Conservation (phyloP, 495 filamentous ascomycete species). For the Tuber borchii region DNA sequence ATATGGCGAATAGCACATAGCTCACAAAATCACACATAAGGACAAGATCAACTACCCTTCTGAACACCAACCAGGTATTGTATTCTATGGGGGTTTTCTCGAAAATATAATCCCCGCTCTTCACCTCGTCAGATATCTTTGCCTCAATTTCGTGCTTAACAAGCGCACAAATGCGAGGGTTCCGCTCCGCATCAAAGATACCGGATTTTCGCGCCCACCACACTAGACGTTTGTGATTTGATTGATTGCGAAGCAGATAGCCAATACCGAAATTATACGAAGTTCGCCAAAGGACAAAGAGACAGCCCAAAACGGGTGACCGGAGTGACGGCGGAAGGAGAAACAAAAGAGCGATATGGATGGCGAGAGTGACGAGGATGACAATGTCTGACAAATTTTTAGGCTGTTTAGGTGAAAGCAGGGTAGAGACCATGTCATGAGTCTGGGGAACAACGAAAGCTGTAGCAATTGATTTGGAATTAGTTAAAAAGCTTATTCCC, state of each 20-base stretch:
- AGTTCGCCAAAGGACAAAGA: constrained; percentile 87
- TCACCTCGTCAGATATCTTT: constrained; percentile 65
- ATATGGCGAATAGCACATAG: constrained; percentile 90
- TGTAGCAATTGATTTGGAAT: constrained; percentile 43
- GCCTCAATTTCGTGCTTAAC: constrained; percentile 84
- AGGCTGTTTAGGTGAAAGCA: constrained; percentile 87
- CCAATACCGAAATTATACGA: constrained; percentile 93
- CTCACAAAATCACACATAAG: constrained; percentile 98
- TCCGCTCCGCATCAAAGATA: constrained; percentile 74
- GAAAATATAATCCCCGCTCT: constrained; percentile 71
- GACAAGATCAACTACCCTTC: constrained; percentile 88
- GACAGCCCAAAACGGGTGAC: constrained; percentile 65
- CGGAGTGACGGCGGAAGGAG: constrained; percentile 59
- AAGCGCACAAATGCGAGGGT: constrained; percentile 70
- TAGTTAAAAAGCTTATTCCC: background rate
- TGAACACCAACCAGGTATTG: constrained; percentile 96
- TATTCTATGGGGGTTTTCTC: constrained; percentile 91
- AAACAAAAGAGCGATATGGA: constrained; percentile 66
- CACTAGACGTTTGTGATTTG: constrained; percentile 75
- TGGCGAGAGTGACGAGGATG: constrained; percentile 72
- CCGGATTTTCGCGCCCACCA: constrained; percentile 78
- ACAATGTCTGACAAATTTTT: constrained; percentile 84
- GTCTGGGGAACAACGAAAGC: constrained; percentile 94
- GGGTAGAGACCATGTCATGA: constrained; percentile 97
- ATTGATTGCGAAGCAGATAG: constrained; percentile 80